Evolutionary conservation across 1,284 basidiomycete genomes (phyloP), one percentile per base, ranked within the genome.

Genomic region (Irpex sp.): DNA sequence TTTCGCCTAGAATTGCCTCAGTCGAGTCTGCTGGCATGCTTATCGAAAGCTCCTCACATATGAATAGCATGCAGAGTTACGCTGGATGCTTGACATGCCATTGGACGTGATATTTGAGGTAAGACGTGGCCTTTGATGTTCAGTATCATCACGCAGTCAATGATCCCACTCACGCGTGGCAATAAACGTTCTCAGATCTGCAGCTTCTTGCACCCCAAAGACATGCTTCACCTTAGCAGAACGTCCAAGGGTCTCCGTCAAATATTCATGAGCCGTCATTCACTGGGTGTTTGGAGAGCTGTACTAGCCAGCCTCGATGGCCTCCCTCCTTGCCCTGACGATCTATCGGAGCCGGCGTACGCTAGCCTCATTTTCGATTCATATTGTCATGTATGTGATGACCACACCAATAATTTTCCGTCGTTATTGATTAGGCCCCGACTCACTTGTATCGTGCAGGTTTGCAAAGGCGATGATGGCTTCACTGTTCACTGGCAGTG

Each of bases 301-400:
- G 61, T 50, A 6, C 56, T 56, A 8, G 19, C 21, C 31, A 62
- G 59, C 21, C 49, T 62, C 21, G n/a, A 50, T 13, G 46, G 26
- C 8, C 55, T 62, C 13, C 61, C 61, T 6, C 36, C 56, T 11
- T 54, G 56, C 35, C 61, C 61, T n/a, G n/a, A 19, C 5, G 47
- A 58, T 21, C 55, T 62, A 13, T 58, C 49, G 37, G 61, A 62
- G 35, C 61, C 61, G 5, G 61, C 43, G 21, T 62, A 62, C 49
- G 57, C 61, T 19, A 58, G 49, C 46, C 57, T 62, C 3, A 43
- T 43, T 31, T 62, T 62, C 55, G 61, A 53, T 13, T 5, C n/a
- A 7, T 50, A 58, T 26, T 62, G 61, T 43, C 13, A 58, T 17
- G 61, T 62, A 49, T 33, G 31, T 33, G 31, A 33, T 33, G 31